A percentile compares a stretch with the other conserved stretches of the same genome.
Evolutionary conservation across 306 rosid species (phyloP).

Genomic region (Betula pendula): DNA sequence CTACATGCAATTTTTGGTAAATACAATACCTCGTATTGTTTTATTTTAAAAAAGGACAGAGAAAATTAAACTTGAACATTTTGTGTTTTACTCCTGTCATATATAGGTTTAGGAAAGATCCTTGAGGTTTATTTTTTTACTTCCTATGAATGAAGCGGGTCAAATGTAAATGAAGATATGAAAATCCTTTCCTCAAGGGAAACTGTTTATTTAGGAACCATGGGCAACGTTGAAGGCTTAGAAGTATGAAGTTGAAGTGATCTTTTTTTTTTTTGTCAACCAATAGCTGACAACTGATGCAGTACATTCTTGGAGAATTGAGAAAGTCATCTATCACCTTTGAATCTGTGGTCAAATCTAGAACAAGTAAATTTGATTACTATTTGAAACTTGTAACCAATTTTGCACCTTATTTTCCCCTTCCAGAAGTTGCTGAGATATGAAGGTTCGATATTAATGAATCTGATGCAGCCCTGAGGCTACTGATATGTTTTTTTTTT

Average conservation of each 20-base stretch:
- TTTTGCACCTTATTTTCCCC: neutral
- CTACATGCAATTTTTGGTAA: neutral
- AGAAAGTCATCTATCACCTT: neutral
- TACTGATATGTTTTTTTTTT: neutral
- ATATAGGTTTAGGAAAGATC: neutral
- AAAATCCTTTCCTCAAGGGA: neutral
- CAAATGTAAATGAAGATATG: neutral
- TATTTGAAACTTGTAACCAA: neutral
- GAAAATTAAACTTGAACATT: neutral
- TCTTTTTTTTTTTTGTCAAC: neutral
- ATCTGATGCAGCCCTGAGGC: neutral
- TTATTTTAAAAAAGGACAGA: neutral
- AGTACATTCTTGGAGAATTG: neutral
- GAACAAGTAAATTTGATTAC: neutral
- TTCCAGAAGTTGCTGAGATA: neutral
- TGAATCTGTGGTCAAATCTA: neutral
- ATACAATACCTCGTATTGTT: neutral
- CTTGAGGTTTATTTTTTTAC: neutral
- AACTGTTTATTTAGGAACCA: neutral
- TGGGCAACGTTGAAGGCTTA: neutral
- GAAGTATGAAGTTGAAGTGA: neutral
- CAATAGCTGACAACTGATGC: neutral
- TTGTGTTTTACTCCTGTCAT: neutral
- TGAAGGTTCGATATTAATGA: neutral
- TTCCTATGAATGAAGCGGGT: neutral